Evolutionary conservation across 2,329 filamentous ascomycete genomes (phyloP).

Genomic region (Colletotrichum melonis): DNA sequence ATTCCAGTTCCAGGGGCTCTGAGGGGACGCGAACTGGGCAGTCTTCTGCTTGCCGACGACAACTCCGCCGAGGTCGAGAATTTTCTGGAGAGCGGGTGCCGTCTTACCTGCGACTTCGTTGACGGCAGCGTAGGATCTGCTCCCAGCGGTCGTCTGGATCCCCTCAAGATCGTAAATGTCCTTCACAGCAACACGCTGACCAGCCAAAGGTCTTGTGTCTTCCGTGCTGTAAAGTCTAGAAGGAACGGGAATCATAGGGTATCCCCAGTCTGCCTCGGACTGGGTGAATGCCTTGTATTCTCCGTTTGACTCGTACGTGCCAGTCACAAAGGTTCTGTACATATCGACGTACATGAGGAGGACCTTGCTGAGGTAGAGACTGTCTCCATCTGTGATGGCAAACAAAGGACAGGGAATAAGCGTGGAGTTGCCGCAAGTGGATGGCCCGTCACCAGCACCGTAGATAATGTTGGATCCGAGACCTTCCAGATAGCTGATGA

Average conservation of each 20-base stretch:
- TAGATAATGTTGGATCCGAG: background rate
- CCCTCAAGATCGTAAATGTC: constrained; percentile 55
- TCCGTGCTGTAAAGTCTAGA: constrained; percentile 48
- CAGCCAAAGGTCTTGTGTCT: constrained; percentile 49
- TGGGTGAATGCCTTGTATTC: constrained; percentile 2
- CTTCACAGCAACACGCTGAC: constrained; percentile 49
- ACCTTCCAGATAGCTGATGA: background rate
- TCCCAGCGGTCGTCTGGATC: constrained; percentile 66
- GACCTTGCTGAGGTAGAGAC: background rate
- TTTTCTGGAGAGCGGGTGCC: constrained; percentile 60
- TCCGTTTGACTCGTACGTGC: constrained; percentile 18
- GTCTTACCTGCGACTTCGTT: constrained; percentile 59
- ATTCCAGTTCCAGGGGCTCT: constrained; percentile 57
- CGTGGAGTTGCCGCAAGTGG: background rate
- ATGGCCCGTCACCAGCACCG: background rate
- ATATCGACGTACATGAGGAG: constrained; percentile 5
- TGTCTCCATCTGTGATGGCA: background rate
- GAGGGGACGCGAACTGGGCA: constrained; percentile 56
- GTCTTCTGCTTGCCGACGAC: constrained; percentile 65
- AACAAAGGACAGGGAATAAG: background rate
- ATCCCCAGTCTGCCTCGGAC: background rate
- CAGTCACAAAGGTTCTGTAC: constrained; percentile 21
- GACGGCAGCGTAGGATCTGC: constrained; percentile 66
- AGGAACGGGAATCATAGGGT: constrained; percentile 47
- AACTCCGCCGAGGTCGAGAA: constrained; percentile 70